phyloP scores from a whole-genome alignment of 805 yeast species.

The Yarrowia sp. region DNA sequence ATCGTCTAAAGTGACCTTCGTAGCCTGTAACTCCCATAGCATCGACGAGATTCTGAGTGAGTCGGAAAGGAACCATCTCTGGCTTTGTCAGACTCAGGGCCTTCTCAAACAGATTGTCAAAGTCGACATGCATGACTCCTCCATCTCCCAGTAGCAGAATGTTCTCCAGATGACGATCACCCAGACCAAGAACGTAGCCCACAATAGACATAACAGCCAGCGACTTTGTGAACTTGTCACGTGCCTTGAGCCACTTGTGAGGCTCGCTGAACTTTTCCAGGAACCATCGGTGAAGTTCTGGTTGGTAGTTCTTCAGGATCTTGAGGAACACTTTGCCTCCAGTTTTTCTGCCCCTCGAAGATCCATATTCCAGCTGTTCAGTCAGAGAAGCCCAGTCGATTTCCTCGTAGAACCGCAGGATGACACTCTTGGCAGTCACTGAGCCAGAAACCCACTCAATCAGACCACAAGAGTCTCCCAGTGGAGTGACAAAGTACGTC shows the following conservation, averaged over 20 bases:
- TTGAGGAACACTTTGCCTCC: conserved; percentile 47
- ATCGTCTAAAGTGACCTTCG: conserved; percentile 85
- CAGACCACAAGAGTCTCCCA: conserved; percentile 85
- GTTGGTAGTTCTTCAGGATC: conserved; percentile 50
- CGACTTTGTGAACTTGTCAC: conserved; percentile 77
- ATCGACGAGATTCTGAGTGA: conserved; percentile 86
- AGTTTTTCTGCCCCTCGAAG: not conserved
- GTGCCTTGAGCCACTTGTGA: conserved; percentile 79
- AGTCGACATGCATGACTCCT: conserved; percentile 88
- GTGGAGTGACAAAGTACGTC: conserved; percentile 87
- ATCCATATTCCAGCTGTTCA: conserved; percentile 3
- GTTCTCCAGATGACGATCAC: conserved; percentile 96
- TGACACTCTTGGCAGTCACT: conserved; percentile 70
- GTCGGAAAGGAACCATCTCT: conserved; percentile 91
- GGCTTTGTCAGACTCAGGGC: conserved; percentile 75
- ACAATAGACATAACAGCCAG: conserved; percentile 97
- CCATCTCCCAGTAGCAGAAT: conserved; percentile 80
- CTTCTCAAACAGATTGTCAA: conserved; percentile 94
- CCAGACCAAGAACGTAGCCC: conserved; percentile 91
- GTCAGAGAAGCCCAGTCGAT: conserved; percentile 44
- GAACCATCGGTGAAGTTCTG: conserved; percentile 84
- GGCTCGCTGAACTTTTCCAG: conserved; percentile 90
- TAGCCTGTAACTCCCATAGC: conserved; percentile 88
- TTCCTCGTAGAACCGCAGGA: conserved; percentile 54
- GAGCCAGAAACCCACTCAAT: conserved; percentile 89